Conservation (phyloP, 768 basidiomycete species). For the Pisolithus albus region DNA sequence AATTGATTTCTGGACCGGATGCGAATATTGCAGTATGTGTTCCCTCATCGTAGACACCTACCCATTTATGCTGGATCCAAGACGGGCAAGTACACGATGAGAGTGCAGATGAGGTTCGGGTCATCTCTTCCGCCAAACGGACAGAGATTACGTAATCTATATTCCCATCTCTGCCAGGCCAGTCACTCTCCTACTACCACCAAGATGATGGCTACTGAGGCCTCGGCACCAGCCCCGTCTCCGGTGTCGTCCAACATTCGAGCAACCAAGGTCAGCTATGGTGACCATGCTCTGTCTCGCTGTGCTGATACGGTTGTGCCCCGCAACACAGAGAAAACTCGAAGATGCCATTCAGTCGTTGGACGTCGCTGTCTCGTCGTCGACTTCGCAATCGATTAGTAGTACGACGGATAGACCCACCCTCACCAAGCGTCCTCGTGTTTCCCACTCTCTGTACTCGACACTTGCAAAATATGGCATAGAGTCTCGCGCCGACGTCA, state of each 20-base stretch:
- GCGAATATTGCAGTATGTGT: no score
- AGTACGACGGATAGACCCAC: constrained; percentile 21
- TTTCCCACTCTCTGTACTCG: constrained; percentile 63
- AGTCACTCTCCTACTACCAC: no score
- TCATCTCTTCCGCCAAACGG: no score
- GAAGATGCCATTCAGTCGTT: constrained; percentile 72
- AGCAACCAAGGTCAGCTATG: neutral
- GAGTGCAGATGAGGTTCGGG: no score
- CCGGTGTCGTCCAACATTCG: neutral
- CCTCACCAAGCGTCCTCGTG: constrained; percentile 47
- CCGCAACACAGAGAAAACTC: constrained; percentile 56
- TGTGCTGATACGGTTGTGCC: neutral
- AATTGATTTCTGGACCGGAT: no score
- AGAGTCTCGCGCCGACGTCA: constrained; percentile 41
- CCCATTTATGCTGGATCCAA: no score
- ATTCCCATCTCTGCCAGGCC: no score
- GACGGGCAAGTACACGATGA: no score
- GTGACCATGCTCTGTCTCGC: no score
- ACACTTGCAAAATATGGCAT: constrained; percentile 75
- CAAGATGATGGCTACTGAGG: neutral
- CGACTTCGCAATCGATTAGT: constrained; percentile 7
- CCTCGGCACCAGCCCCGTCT: neutral
- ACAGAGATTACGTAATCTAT: no score
- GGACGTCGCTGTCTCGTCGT: constrained; percentile 52
- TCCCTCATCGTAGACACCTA: no score